Conservation (phyloP, 768 basidiomycete genomes). For the Tulasnella sp. region DNA sequence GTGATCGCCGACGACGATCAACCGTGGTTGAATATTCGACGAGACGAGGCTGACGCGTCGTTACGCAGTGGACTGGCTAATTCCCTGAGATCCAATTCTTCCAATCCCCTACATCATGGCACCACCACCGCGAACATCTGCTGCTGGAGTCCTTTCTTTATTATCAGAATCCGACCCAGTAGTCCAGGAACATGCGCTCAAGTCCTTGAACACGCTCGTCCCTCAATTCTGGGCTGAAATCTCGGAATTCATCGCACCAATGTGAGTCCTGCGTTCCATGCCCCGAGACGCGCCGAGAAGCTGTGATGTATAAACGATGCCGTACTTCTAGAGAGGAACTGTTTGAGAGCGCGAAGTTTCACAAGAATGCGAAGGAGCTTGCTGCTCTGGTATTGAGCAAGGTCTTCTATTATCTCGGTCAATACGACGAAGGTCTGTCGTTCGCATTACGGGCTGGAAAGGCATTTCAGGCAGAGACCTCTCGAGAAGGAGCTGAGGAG, state of each 20-base stretch:
- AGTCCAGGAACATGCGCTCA: slow-evolving; percentile 87
- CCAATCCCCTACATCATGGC: slow-evolving; percentile 37
- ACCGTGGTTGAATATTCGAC: background rate
- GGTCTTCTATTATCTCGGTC: slow-evolving; percentile 93
- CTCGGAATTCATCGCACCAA: slow-evolving; percentile 80
- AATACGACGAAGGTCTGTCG: slow-evolving; percentile 89
- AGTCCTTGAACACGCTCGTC: slow-evolving; percentile 68
- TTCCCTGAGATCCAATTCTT: slow-evolving; percentile 2
- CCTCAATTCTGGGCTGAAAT: slow-evolving; percentile 98
- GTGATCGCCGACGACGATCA: no score
- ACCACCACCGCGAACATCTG: slow-evolving; percentile 61
- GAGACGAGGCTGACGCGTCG: slow-evolving; percentile 14
- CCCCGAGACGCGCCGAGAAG: background rate
- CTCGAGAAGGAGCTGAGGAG: slow-evolving; percentile 56
- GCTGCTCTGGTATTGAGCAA: slow-evolving; percentile 95
- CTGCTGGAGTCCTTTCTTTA: slow-evolving; percentile 83
- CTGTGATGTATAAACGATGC: slow-evolving; percentile 15
- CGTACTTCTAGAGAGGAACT: slow-evolving; percentile 61
- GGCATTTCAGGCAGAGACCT: slow-evolving; percentile 70
- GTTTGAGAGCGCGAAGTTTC: slow-evolving; percentile 72
- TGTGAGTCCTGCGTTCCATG: slow-evolving; percentile 46
- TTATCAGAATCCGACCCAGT: slow-evolving; percentile 75
- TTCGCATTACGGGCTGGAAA: slow-evolving; percentile 86
- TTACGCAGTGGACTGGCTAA: background rate
- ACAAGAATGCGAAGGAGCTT: slow-evolving; percentile 59